Conservation (phyloP, 1,284 basidiomycete species). For the Cryptococcus sp. region DNA sequence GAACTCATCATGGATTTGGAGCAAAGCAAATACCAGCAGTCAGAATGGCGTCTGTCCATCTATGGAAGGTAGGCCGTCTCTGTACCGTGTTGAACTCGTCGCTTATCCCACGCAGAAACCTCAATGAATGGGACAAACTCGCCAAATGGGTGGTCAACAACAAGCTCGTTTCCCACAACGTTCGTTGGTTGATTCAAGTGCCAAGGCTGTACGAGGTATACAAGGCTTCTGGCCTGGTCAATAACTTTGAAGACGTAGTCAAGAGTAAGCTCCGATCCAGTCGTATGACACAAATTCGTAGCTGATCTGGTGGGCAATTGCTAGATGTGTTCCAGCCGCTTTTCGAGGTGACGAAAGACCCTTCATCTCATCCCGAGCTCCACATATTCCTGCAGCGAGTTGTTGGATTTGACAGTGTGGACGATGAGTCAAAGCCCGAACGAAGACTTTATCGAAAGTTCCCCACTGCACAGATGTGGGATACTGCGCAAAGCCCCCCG, state of each 20-base stretch:
- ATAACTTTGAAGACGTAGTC: slow-evolving; percentile 90
- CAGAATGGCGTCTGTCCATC: slow-evolving; percentile 95
- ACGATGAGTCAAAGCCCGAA: slow-evolving; percentile 96
- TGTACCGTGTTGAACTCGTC: not conserved
- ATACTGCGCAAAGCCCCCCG: slow-evolving; percentile 83
- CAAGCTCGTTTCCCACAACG: slow-evolving; percentile 93
- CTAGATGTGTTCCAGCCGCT: slow-evolving; percentile 89
- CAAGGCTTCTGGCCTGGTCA: slow-evolving; percentile 81
- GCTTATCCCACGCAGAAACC: slow-evolving; percentile 39
- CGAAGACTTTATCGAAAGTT: slow-evolving; percentile 91
- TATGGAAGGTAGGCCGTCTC: slow-evolving; percentile 66
- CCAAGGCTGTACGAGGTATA: slow-evolving; percentile 96
- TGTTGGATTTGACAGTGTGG: slow-evolving; percentile 94
- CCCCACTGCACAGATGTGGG: slow-evolving; percentile 90
- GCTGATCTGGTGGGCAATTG: slow-evolving; percentile 7
- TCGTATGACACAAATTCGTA: not conserved
- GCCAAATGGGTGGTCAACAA: slow-evolving; percentile 95
- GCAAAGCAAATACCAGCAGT: slow-evolving; percentile 98
- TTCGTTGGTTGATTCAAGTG: slow-evolving; percentile 96
- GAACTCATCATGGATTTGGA: slow-evolving; percentile 96
- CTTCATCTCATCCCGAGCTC: slow-evolving; percentile 84
- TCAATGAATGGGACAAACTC: slow-evolving; percentile 94
- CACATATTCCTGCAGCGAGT: slow-evolving; percentile 96
- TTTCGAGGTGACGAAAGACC: slow-evolving; percentile 95
- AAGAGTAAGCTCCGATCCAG: slow-evolving; percentile 63